These are phyloP conservation scores for Termitomyces sp. DNA, from an alignment of 768 basidiomycete genomes.

Conservation along the genomic window DNA sequence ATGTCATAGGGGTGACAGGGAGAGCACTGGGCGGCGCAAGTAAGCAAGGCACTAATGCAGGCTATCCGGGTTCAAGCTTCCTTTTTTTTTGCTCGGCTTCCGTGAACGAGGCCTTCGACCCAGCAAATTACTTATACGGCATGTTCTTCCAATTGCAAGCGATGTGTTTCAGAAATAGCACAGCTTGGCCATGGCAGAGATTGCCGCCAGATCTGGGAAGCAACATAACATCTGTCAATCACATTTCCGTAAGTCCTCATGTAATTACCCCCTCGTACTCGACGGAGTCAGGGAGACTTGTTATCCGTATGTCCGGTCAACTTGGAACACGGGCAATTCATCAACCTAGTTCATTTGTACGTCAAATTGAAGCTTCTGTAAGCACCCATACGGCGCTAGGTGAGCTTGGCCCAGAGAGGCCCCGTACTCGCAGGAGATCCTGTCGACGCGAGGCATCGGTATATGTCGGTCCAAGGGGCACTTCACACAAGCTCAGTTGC, in stretches of 20 bases:
- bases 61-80: background rate
- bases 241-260: background rate
- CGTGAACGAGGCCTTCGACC: background rate
- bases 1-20: constrained; percentile 11
- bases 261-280: background rate
- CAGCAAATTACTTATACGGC: background rate
- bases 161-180: constrained; percentile 2
- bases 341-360: constrained; percentile 4
- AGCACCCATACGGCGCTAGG: background rate
- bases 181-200: background rate
- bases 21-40: background rate
- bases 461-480: constrained; percentile 4
- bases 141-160: background rate
- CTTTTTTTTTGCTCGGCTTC: constrained; percentile 6
- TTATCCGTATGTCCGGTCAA: background rate
- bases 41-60: constrained; percentile 3
- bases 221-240: constrained; percentile 6
- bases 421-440: background rate
- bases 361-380: background rate
- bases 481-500: background rate
- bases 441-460: constrained; percentile 11
- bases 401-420: background rate
- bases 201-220: background rate
- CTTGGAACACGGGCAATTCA: background rate
- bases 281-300: background rate